Percentiles rank a stretch among this genome's conserved stretches.
phyloP scores from a whole-genome alignment of 2,329 filamentous ascomycete genomes.

The Plectosphaerella cucumerina region DNA sequence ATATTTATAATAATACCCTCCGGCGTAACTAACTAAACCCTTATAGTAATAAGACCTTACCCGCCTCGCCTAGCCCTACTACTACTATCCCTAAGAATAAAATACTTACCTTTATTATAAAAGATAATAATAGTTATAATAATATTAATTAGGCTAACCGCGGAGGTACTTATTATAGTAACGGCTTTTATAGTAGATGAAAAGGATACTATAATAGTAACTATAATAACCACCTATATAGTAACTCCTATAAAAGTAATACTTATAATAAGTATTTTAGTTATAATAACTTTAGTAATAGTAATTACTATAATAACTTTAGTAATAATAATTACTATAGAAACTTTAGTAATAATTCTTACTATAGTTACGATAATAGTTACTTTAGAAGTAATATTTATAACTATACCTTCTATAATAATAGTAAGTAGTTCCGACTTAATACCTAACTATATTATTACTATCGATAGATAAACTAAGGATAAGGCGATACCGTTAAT shows the following conservation, averaged over 20 bases:
- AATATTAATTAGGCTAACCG: background rate
- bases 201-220: background rate
- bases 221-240: background rate
- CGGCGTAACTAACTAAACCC: too few species aligned
- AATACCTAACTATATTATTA: background rate
- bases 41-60: too few species aligned
- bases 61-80: too few species aligned
- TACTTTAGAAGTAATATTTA: too few species aligned
- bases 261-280: background rate
- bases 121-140: background rate
- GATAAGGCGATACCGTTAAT: too few species aligned
- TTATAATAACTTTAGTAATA: background rate
- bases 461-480: background rate
- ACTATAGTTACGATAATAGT: background rate
- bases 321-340: constrained; percentile 1
- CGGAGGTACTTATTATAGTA: background rate
- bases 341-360: constrained; percentile 1
- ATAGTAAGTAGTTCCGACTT: too few species aligned
- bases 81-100: too few species aligned
- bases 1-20: too few species aligned
- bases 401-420: too few species aligned
- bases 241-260: background rate
- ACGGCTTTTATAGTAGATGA: too few species aligned
- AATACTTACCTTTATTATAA: background rate
- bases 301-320: constrained; percentile 2